Evolutionary conservation across 495 filamentous ascomycete genomes (phyloP), one percentile per base, ranked within the genome.

Genomic region (Hypoxylon perforatum): DNA sequence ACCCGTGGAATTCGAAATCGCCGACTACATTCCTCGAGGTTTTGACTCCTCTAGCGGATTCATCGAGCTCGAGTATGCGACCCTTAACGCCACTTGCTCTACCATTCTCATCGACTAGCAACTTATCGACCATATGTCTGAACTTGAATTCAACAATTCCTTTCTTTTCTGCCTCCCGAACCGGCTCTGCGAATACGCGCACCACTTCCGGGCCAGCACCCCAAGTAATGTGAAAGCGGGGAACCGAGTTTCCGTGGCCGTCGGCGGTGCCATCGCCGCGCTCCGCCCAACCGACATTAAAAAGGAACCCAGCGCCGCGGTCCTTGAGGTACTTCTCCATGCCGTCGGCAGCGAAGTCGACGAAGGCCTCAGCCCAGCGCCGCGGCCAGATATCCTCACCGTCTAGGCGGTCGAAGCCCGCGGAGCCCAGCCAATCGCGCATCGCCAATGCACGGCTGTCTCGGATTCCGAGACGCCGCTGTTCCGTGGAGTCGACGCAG

Each of bases 171-270:
- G 78, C 79, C 57, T 67, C 75, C 18, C 67, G 54, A n/a, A 81
- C 80, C 9, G 82, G 82, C 25, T 85, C 81, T 14, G 71, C 77
- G 47, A 85, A 85, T 1, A 80, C 74, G 2, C 81, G 70, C 41
- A 85, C 82, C 4, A 84, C 74, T 67, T 83, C 82, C n/a, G 82
- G 82, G 0, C 82, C 82, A 3, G 81, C 77, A 9, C 82, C 82
- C 82, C 82, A 85, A 3, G 78, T 76, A 12, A 83, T 56, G 63
- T 85, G 82, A 65, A 85, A 85, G 19, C 82, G 53, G 15, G 82
- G 82, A 18, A 85, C 81, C 9, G 77, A 77, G 67, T 85, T 85
- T 3, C 82, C 82, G 56, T 85, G 82, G 2, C 82, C 82, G 1
- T 80, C 79, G 0, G 82, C 79, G 0, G 73, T 58, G 0, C 82